Evolutionary conservation across 2,329 filamentous ascomycete species (phyloP), one percentile per base, ranked within the genome.

Genomic region (Nigrospora sphaerica): DNA sequence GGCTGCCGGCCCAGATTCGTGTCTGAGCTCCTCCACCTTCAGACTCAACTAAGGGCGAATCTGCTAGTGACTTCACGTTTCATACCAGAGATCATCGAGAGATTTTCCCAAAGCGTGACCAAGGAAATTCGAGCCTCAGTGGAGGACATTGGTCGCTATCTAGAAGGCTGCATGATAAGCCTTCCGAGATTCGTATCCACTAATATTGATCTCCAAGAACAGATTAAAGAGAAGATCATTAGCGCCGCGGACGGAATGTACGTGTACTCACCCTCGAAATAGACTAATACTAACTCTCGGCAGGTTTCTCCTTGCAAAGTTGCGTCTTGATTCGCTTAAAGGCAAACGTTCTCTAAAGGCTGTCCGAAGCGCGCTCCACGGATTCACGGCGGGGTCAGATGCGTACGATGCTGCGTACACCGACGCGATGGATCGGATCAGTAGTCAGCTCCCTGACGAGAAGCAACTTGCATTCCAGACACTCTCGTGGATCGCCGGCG

Each of bases 371-470:
- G 57, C 62, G 3, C 50, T 76, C 2, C 12, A 46, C 28, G 56
- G 51, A 0, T 50, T 75, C 0, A 51, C 58, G 0, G 61, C 37
- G 13, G 64, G 63, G 10, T 53, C 56, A 4, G 44, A 55, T 13
- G 60, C 57, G 3, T 66, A 70, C 14, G 55, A 69, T 14, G 6
- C 52, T 12, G 65, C 67, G 0, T 80, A 79, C 40, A 47, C 62
- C 0, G 49, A 66, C 0, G 64, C 67, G 0, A 69, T 77, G 56
- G 35, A 65, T 3, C 57, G 71, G 17, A 73, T 77, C 28, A 42
- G 65, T 14, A 47, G 52, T 1, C 71, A 77, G 41, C 11, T 52
- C 0, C 1, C 43, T 1, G 64, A 61, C 4, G 50, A 62, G 11
- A 34, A 38, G n/a, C 46, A 62, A 0, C 56, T 73, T 35, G 73